Evolutionary conservation across 805 yeast species (phyloP).

Genomic region (Jamesozyma hellenica): DNA sequence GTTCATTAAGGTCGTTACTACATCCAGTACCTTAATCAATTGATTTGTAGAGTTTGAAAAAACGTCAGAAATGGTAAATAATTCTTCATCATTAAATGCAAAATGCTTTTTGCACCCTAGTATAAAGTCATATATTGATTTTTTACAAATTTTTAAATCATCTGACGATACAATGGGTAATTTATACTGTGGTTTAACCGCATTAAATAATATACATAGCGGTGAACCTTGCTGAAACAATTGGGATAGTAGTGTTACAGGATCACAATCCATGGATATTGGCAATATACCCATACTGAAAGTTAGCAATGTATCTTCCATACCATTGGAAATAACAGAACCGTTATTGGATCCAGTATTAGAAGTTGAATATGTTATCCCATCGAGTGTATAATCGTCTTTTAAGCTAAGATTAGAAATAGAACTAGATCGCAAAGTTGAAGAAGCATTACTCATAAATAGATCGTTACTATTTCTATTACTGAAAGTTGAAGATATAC

Average conservation of each 20-base stretch:
- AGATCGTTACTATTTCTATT: conserved; percentile 14
- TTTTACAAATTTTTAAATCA: conserved; percentile 76
- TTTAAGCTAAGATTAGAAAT: conserved; percentile 29
- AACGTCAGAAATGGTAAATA: conserved; percentile 84
- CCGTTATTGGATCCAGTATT: conserved; percentile 6
- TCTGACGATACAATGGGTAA: conserved; percentile 61
- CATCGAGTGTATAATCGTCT: conserved; percentile 22
- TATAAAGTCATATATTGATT: conserved; percentile 81
- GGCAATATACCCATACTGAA: conserved; percentile 73
- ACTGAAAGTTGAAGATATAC: conserved; percentile 11
- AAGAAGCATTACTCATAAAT: conserved; percentile 7
- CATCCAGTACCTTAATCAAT: conserved; percentile 61
- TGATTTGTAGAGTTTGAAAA: conserved; percentile 75
- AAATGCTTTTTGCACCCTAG: conserved; percentile 74
- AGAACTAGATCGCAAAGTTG: conserved; percentile 28
- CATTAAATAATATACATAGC: conserved; percentile 73
- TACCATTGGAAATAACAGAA: conserved; percentile 16
- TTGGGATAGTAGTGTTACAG: conserved; percentile 84
- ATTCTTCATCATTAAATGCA: conserved; percentile 64
- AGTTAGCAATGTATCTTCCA: conserved; percentile 36
- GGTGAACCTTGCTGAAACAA: conserved; percentile 90
- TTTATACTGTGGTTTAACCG: conserved; percentile 48
- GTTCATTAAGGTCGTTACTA: conserved; percentile 56
- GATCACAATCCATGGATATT: conserved; percentile 68
- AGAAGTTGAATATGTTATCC: conserved; percentile 19